Base-by-base conservation (phyloP, 2,329 filamentous ascomycete genomes). In the Colletotrichum neosansevieriae region DNA sequence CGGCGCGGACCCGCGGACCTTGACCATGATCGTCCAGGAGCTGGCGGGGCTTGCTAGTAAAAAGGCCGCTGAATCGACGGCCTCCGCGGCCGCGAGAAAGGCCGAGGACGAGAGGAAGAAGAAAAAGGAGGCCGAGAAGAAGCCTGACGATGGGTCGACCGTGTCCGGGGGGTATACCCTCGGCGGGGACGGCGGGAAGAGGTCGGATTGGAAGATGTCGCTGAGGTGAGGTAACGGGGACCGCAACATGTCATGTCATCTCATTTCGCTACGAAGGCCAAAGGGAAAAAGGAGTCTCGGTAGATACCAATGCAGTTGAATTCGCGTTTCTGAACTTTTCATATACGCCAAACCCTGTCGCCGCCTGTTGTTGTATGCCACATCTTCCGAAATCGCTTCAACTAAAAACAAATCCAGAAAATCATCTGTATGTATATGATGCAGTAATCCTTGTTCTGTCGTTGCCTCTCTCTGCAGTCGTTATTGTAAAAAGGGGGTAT, bases 11-110 rank as follows among this genome's bases (percentile, higher is more conserved):
- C 72, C 73, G 12, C 60, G 63, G 17, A 19, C 19, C 17, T 24
- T 71, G 42, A 49, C 54, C 34, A 49, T 58, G 29, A 63, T 59
- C 44, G 45, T 62, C 21, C 58, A 68, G 63, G 45, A 71, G 45
- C 59, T 68, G 54, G 38, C 34, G 34, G 51, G 56, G 40, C 50
- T 68, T 47, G 79, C 78, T 40, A 79, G 76, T 62, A 62, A 49
- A 19, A 53, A 47, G 36, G 63, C 63, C 6, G 51, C 63, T 21
- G 63, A 47, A 6, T 32, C 45, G 3, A 34, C 29, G 29, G 29
- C 58, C 15, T 78, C 78, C 5, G 70, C 75, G 6, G 76, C 75
- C 54, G 74, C 81, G 58, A 70, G 77, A 69, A 76, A 76, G 66
- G 60, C 72, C 19, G 70, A 70, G 32, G 68, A 64, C 19, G 54